These are phyloP conservation scores for Talaromyces sp. DNA, from an alignment of 2,329 filamentous ascomycete species.

Conservation along the genomic window DNA sequence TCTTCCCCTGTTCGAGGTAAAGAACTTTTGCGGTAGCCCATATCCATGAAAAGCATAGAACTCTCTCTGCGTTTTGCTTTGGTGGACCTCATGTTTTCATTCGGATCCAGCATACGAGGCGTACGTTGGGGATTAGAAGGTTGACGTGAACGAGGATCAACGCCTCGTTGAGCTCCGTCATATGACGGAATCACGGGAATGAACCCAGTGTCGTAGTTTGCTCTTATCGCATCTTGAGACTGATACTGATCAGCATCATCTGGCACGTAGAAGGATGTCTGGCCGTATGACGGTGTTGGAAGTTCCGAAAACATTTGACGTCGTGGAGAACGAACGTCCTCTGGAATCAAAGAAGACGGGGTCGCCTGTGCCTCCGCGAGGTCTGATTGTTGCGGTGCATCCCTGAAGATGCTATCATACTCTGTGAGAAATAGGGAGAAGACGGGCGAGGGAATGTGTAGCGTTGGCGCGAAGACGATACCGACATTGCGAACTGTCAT, in stretches of 20 bases:
- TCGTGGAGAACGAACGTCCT: conserved; percentile 59
- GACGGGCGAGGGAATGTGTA: conserved; percentile 92
- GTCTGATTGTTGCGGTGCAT: conserved; percentile 47
- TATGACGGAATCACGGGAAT: conserved; percentile 48
- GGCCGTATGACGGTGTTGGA: conserved; percentile 59
- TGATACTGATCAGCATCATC: conserved; percentile 24
- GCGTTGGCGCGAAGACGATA: conserved; percentile 94
- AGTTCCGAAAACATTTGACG: conserved; percentile 63
- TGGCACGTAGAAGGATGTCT: conserved; percentile 46
- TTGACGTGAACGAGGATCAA: conserved; percentile 24
- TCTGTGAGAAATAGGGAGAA: conserved; percentile 93
- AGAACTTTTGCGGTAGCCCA: conserved; percentile 27
- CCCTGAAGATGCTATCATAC: conserved; percentile 77
- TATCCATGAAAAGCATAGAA: conserved; percentile 44
- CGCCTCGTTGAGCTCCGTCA: conserved; percentile 32
- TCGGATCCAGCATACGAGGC: conserved; percentile 36
- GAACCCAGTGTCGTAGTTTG: conserved; percentile 47
- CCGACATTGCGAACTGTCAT: conserved; percentile 98
- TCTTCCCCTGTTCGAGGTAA: conserved; percentile 22
- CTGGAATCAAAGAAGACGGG: conserved; percentile 39
- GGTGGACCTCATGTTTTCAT: conserved; percentile 31
- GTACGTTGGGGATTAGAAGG: conserved; percentile 16
- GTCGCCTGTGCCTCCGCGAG: conserved; percentile 41
- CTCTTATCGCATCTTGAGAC: conserved; percentile 20
- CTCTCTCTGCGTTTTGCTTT: conserved; percentile 47